Percentiles rank a stretch among this genome's conserved stretches.
Conservation (phyloP, 176 grass and related monocot species). For the Urochloa ruziziensis region DNA sequence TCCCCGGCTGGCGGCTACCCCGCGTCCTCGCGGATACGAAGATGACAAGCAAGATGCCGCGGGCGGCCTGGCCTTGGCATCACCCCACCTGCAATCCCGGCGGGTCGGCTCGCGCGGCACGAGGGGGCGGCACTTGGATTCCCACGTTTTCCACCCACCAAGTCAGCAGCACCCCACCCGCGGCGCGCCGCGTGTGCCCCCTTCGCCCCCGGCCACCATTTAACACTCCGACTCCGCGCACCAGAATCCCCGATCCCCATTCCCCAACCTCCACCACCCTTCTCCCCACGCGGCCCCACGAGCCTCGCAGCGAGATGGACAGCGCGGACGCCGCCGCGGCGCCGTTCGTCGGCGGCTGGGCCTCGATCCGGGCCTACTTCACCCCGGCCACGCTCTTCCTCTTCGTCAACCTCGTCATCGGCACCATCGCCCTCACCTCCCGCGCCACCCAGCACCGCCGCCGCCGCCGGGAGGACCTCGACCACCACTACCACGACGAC, state of each 20-base stretch:
- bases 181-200: slow-evolving; percentile 4
- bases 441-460: slow-evolving; percentile 30
- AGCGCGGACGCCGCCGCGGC: neutral
- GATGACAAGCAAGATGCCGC: slow-evolving; percentile 1
- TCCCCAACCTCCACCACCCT: neutral
- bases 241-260: slow-evolving; percentile 6
- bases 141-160: slow-evolving; percentile 48
- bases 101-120: slow-evolving; percentile 31
- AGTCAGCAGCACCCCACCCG: neutral
- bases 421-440: slow-evolving; percentile 82
- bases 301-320: too few relatives aligned
- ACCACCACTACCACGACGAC: neutral
- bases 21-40: neutral
- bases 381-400: slow-evolving; percentile 71
- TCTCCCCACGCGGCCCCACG: too few relatives aligned
- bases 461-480: neutral
- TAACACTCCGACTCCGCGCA: slow-evolving; percentile 16
- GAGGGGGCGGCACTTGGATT: slow-evolving; percentile 41
- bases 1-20: too few relatives aligned
- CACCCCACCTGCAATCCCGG: slow-evolving; percentile 22
- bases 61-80: neutral
- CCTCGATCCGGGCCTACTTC: slow-evolving; percentile 45
- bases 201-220: slow-evolving; percentile 16
- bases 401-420: slow-evolving; percentile 90
- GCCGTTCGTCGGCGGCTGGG: slow-evolving; percentile 48